Percentiles rank a stretch among this genome's conserved stretches.
Evolutionary conservation across 257 asterid genomes (phyloP).

Genomic region (Fraxinus anomala): DNA sequence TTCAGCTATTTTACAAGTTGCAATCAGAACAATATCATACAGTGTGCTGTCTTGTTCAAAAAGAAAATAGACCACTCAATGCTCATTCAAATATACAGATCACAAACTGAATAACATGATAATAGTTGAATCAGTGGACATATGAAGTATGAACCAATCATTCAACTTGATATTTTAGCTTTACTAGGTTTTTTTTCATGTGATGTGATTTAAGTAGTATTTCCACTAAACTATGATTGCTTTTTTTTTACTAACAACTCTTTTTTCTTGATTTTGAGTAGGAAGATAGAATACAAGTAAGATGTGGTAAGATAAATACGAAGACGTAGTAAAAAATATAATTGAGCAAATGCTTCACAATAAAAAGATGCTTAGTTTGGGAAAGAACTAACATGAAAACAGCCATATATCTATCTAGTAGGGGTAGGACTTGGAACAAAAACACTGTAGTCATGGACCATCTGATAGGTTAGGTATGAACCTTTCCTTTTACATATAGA

Average conservation of each 20-base stretch:
- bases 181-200: neutral
- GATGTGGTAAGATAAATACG: neutral
- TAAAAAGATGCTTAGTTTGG: neutral
- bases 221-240: neutral
- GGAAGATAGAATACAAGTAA: neutral
- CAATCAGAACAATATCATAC: neutral
- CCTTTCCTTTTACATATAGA: neutral
- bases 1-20: neutral
- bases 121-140: neutral
- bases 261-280: neutral
- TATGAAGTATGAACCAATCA: neutral
- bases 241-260: neutral
- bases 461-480: neutral
- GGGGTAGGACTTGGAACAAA: neutral
- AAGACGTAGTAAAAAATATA: neutral
- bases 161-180: neutral
- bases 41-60: neutral
- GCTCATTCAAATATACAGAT: neutral
- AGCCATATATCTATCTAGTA: neutral
- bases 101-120: neutral
- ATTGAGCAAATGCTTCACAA: neutral
- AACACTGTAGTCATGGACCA: neutral
- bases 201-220: neutral
- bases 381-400: neutral
- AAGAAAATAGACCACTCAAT: neutral